Evolutionary conservation across 1,284 basidiomycete species (phyloP), one percentile per base, ranked within the genome.

Genomic region (Boletus smithii): DNA sequence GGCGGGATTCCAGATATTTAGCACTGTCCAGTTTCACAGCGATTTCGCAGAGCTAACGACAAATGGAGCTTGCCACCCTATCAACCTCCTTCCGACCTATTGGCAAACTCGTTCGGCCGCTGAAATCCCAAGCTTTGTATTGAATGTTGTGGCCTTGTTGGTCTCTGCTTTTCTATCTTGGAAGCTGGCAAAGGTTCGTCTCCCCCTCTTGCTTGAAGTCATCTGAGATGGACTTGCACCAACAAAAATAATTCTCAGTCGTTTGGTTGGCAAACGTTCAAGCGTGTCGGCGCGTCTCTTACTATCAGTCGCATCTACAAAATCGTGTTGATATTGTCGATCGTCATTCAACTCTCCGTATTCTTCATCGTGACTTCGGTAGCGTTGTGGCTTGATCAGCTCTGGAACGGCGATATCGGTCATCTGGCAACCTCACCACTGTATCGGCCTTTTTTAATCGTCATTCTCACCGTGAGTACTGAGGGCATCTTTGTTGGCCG

Each of bases 251-350:
- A 24, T 5, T 24, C 18, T 18, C 23, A 89, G 87, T 62, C 76
- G 23, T 90, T 86, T 59, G 84, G 86, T 36, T 89, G 85, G 86
- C 83, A 88, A 65, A 90, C 87, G 1, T 90, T 88, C 76, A 88
- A 89, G 64, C 82, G 86, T 49, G 80, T 90, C 44, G 87, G 86
- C 37, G 86, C 87, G n/a, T 86, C 81, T 6, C 69, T 80, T 53
- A 74, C 73, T 9, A 87, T 89, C 65, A 85, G 86, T 63, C 77
- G 81, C 35, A 65, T 85, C 48, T 90, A 90, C 71, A 85, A 80
- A 63, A 69, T 82, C 38, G 82, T 89, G 47, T 73, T 90, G 35
- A 70, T 75, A 13, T 69, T 90, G 48, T 88, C 84, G 2, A 87
- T 87, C 51, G 70, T 77, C 23, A 80, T 90, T 39, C 88, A 90